Base-by-base conservation (phyloP, 1,284 basidiomycete species). In the Cutaneotrichosporon sp. region DNA sequence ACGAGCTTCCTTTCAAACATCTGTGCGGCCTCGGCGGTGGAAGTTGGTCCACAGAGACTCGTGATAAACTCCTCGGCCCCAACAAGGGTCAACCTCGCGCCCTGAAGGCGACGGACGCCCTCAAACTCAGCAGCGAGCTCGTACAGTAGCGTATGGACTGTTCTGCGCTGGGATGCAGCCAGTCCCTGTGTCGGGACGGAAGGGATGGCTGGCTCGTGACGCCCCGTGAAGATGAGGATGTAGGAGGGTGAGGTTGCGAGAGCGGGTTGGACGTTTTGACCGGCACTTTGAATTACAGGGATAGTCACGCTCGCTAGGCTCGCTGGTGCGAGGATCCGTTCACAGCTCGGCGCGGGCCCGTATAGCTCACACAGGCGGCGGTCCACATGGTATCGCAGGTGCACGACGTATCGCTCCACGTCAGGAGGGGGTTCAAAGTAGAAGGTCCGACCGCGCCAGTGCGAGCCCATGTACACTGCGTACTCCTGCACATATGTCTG, bases 401-500 rank as follows among this genome's bases (percentile, higher is more conserved):
- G 6, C 22, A 51, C 50, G 26, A 51, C 50, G 50, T 51, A 51
- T 13, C 26, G 22, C 22, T 7, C 26, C 26, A 51, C 26, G 13
- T 14, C 26, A 13, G 26, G 50, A 2, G 50, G 50, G 0, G 22
- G 26, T 13, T 51, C 50, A 11, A 51, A 51, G 50, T 31, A 51
- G 26, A 51, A 51, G 11, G 50, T 51, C 11, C 50, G 50, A 30
- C 31, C 22, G 50, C 50, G 50, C 50, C 50, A 51, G 50, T 51
- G 50, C 11, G 11, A 14, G 50, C 50, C 50, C 22, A 51, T 26
- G 50, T 51, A 51, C 50, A 31, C 50, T 4, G 22, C 26, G 30
- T 51, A 51, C 26, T 51, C 50, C 26, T 51, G 50, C 26, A 51
- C 26, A 16, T 51, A 51, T 3, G 50, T 51, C 2, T 1, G 26